A percentile compares a stretch with the other conserved stretches of the same genome.
Evolutionary conservation across 208 protist species (phyloP).

Genomic region (Crithidia expoeki): DNA sequence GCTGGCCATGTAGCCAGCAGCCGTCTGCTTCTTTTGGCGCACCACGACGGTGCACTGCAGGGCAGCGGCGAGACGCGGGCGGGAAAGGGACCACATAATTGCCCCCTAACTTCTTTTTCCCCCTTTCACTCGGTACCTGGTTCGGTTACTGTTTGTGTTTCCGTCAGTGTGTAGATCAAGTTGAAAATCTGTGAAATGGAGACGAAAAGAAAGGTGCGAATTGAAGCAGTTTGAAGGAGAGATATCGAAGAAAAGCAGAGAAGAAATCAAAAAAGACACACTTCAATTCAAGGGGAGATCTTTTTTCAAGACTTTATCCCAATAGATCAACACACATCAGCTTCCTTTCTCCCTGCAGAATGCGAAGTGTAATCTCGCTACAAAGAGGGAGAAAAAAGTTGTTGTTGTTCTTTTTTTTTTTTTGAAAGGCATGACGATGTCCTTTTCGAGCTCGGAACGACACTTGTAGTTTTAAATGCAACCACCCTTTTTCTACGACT

Average conservation of each 20-base stretch:
- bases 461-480: too few relatives aligned
- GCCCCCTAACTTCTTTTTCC: not conserved
- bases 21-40: conserved; percentile 77
- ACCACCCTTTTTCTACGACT: too few relatives aligned
- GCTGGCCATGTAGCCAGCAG: conserved; percentile 68
- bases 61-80: conserved; percentile 8
- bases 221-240: not conserved
- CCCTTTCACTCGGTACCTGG: not conserved
- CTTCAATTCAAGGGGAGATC: not conserved
- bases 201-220: not conserved
- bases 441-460: too few relatives aligned
- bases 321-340: too few relatives aligned
- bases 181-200: not conserved
- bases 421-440: too few relatives aligned
- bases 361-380: too few relatives aligned
- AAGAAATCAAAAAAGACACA: not conserved
- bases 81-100: conserved; percentile 23
- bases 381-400: too few relatives aligned
- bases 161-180: too few relatives aligned
- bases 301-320: too few relatives aligned
- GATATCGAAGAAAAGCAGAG: not conserved
- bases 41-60: conserved; percentile 10
- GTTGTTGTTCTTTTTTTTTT: too few relatives aligned
- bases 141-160: too few relatives aligned
- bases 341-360: too few relatives aligned